These are phyloP conservation scores for Apocynum venetum DNA, from an alignment of 257 asterid species.

Conservation along the genomic window DNA sequence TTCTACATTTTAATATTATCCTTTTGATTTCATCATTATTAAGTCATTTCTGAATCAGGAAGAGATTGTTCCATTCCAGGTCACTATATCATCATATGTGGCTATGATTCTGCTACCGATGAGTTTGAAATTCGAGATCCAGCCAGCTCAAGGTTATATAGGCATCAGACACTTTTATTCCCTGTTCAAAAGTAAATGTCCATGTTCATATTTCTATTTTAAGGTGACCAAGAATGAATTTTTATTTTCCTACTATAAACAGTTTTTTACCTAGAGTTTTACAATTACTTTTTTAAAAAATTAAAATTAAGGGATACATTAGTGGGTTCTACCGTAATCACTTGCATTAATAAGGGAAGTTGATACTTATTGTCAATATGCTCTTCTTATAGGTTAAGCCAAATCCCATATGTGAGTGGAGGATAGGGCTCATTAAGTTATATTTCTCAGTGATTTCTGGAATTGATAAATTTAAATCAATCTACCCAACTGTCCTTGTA, in stretches of 20 bases:
- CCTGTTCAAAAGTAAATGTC: not conserved
- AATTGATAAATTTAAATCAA: not conserved
- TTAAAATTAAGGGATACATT: too few species aligned
- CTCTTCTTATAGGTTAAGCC: too few species aligned
- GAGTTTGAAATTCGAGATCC: slow-evolving; percentile 99
- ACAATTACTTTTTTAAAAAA: too few species aligned
- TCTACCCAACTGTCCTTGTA: not conserved
- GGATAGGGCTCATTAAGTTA: not conserved
- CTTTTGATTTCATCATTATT: not conserved
- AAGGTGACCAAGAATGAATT: too few species aligned
- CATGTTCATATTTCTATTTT: too few species aligned
- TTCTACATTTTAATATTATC: not conserved
- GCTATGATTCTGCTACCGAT: slow-evolving; percentile 65
- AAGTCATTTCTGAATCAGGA: not conserved
- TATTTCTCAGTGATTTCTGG: not conserved
- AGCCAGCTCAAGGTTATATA: slow-evolving; percentile 71
- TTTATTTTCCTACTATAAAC: too few species aligned
- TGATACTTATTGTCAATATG: too few species aligned
- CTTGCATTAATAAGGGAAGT: too few species aligned
- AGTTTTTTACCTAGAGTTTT: too few species aligned
- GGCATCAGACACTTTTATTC: not conserved
- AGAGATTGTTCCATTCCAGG: slow-evolving; percentile 46
- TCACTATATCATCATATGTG: slow-evolving; percentile 84
- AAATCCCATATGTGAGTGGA: not conserved
- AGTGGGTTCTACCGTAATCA: too few species aligned